Conservation (phyloP, 2,329 filamentous ascomycete species). For the Arthroderma sp. region DNA sequence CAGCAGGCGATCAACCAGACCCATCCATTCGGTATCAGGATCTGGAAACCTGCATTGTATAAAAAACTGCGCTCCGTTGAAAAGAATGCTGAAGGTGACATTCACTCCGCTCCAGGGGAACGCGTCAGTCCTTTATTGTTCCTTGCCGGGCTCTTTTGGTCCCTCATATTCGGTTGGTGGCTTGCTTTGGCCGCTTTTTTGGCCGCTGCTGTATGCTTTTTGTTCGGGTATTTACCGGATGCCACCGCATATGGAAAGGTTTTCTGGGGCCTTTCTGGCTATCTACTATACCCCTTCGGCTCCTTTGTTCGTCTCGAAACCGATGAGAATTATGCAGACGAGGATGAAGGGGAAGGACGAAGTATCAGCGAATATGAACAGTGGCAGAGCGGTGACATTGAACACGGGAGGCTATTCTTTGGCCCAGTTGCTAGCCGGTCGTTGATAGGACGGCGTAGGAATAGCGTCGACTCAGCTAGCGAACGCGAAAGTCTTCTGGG, state of each 20-base stretch:
- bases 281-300: constrained; percentile 91
- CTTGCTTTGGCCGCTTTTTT: constrained; percentile 62
- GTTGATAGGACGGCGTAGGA: constrained; percentile 70
- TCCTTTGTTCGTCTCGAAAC: constrained; percentile 89
- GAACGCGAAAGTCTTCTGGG: constrained; percentile 86
- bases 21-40: constrained; percentile 94
- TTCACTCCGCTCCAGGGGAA: constrained; percentile 85
- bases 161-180: constrained; percentile 91
- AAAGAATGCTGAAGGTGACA: constrained; percentile 89
- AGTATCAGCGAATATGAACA: constrained; percentile 98
- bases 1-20: constrained; percentile 98
- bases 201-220: constrained; percentile 64
- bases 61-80: constrained; percentile 96
- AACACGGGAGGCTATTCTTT: constrained; percentile 92
- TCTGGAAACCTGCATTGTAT: constrained; percentile 97
- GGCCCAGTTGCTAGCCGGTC: constrained; percentile 65
- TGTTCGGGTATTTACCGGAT: constrained; percentile 66
- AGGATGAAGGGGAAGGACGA: constrained; percentile 88
- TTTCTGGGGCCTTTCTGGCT: constrained; percentile 69
- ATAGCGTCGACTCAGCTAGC: constrained; percentile 76
- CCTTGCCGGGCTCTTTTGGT: constrained; percentile 84
- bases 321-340: constrained; percentile 85
- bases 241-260: constrained; percentile 75
- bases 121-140: constrained; percentile 73
- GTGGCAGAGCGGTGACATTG: constrained; percentile 94